These are phyloP conservation scores for Pouteria glomerata DNA, from an alignment of 148 eudicot genomes.

Conservation along the genomic window DNA sequence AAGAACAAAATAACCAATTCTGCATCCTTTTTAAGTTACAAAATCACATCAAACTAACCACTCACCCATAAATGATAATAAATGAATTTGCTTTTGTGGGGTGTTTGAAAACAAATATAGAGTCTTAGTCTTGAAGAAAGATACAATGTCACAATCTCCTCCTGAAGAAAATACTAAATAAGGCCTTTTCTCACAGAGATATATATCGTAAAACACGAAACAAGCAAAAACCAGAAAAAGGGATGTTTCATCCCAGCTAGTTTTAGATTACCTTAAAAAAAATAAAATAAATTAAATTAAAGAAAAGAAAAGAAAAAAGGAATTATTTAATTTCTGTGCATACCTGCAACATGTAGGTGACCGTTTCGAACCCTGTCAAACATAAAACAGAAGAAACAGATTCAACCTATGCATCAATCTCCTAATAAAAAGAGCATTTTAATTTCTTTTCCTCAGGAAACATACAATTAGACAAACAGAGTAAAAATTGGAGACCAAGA, in stretches of 20 bases:
- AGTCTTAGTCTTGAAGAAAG: too few relatives aligned
- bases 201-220: too few relatives aligned
- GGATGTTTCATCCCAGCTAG: not conserved
- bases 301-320: not conserved
- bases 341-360: slow-evolving; percentile 94
- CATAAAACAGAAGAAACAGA: slow-evolving; percentile 3
- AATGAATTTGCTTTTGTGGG: not conserved
- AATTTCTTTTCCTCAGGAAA: not conserved
- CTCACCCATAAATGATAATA: not conserved
- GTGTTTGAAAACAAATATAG: not conserved
- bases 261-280: too few relatives aligned
- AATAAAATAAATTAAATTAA: too few relatives aligned
- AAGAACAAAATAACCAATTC: not conserved
- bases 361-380: slow-evolving; percentile 82
- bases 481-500: not conserved
- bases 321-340: not conserved
- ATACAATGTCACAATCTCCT: not conserved
- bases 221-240: not conserved
- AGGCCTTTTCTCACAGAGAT: too few relatives aligned
- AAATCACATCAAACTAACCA: slow-evolving; percentile 3
- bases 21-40: not conserved
- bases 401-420: not conserved
- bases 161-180: not conserved
- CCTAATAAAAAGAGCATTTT: not conserved
- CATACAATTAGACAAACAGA: not conserved